These are phyloP conservation scores for Penicillium sp. DNA, from an alignment of 2,329 filamentous ascomycete species.

Conservation along the genomic window DNA sequence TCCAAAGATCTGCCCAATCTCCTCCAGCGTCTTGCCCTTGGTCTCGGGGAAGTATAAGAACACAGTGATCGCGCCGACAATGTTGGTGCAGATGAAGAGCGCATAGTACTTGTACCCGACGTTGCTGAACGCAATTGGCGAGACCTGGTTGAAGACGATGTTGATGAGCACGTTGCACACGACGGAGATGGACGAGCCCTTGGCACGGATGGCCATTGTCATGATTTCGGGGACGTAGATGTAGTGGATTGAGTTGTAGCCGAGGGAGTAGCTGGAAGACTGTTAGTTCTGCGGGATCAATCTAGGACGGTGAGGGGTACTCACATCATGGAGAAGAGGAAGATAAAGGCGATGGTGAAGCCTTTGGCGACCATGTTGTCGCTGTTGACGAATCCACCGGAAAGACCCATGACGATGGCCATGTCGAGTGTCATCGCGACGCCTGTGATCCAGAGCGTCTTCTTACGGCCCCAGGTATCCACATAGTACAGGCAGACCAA, in stretches of 20 bases:
- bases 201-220: constrained; percentile 34
- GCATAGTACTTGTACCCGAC: constrained; percentile 48
- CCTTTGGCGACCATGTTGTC: constrained; percentile 14
- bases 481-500: constrained; percentile 15
- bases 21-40: constrained; percentile 31
- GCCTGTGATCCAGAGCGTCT: constrained; percentile 16
- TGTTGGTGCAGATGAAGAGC: constrained; percentile 42
- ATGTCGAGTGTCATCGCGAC: constrained; percentile 11
- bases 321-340: constrained; percentile 15
- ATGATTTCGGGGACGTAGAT: constrained; percentile 27
- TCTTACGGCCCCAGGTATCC: constrained; percentile 15
- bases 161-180: constrained; percentile 36
- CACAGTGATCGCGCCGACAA: constrained; percentile 18
- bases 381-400: constrained; percentile 5
- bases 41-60: constrained; percentile 31
- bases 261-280: constrained; percentile 12
- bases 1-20: constrained; percentile 32
- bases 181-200: constrained; percentile 32
- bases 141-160: constrained; percentile 39
- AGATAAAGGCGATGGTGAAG: constrained; percentile 16
- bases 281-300: not conserved
- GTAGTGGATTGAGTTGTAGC: constrained; percentile 17
- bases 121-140: constrained; percentile 40
- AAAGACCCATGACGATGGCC: constrained; percentile 16
- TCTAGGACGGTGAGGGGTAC: not conserved